Percentiles rank a stretch among this genome's conserved stretches.
These are phyloP conservation scores for Erythrophleum ivorense DNA, from an alignment of 331 rosid genomes.

Conservation along the genomic window DNA sequence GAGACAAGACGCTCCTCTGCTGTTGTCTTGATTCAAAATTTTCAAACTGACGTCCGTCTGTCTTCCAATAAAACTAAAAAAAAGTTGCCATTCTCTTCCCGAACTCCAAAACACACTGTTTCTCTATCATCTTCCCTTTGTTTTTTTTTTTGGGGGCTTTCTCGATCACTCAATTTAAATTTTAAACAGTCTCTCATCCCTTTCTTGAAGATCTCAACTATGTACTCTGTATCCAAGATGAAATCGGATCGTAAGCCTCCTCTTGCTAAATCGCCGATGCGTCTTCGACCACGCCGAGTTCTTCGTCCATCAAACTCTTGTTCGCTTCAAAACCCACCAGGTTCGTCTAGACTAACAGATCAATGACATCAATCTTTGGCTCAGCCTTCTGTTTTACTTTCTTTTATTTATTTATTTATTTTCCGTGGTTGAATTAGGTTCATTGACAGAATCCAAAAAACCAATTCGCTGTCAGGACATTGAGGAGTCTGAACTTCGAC, in stretches of 20 bases:
- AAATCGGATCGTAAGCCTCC: slow-evolving; percentile 74
- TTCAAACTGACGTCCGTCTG: slow-evolving; percentile 22
- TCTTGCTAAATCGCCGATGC: slow-evolving; percentile 66
- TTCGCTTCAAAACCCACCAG: slow-evolving; percentile 72
- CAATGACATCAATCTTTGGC: neutral
- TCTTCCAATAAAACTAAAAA: slow-evolving; percentile 32
- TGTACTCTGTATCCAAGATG: slow-evolving; percentile 62
- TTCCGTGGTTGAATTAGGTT: slow-evolving; percentile 54
- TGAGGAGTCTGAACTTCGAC: slow-evolving; percentile 60
- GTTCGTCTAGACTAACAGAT: slow-evolving; percentile 31
- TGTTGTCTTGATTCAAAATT: neutral
- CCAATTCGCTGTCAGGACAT: slow-evolving; percentile 40
- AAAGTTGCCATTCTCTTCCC: slow-evolving; percentile 12
- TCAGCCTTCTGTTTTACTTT: neutral
- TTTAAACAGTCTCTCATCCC: neutral
- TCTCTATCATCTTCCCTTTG: neutral
- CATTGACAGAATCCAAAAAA: slow-evolving; percentile 60
- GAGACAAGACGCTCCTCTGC: slow-evolving; percentile 48
- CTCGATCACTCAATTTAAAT: neutral
- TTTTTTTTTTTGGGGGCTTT: no score
- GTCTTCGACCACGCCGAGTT: slow-evolving; percentile 57
- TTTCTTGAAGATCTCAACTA: slow-evolving; percentile 22
- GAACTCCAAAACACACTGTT: neutral
- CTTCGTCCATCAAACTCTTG: slow-evolving; percentile 51
- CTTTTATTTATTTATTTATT: neutral